phyloP scores from a whole-genome alignment of 2,329 filamentous ascomycete species.

The Phialocephala subalpina region DNA sequence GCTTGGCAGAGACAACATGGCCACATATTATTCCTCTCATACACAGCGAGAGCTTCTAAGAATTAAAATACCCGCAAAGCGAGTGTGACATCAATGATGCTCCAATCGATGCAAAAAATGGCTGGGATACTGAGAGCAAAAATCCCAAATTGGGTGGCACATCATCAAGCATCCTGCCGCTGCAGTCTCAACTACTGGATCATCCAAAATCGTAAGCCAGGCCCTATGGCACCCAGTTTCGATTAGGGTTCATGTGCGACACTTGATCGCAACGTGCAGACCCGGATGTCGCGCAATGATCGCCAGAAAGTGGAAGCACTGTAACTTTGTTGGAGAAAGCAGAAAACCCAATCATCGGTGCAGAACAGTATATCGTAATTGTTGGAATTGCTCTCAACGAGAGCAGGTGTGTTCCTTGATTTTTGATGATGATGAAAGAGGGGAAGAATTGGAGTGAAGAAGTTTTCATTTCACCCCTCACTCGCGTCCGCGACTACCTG shows the following conservation, averaged over 20 bases:
- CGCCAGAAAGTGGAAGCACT: neutral
- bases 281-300: neutral
- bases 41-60: neutral
- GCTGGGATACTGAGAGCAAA: neutral
- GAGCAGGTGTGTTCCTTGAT: no score
- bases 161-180: neutral
- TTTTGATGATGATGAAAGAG: no score
- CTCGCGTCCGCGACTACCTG: no score
- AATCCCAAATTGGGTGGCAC: neutral
- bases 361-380: no score
- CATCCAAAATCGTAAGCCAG: slow-evolving; percentile 3
- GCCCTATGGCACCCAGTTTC: neutral
- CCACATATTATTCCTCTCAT: neutral
- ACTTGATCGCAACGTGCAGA: neutral
- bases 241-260: neutral
- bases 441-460: no score
- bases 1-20: no score
- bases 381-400: no score
- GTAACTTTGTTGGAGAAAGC: neutral
- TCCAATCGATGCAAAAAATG: neutral
- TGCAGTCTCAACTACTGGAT: neutral
- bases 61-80: neutral
- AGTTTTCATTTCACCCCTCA: no score
- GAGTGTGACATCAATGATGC: neutral
- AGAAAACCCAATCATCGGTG: neutral